Percentiles rank a stretch among this genome's conserved stretches.
Conservation (phyloP, 2,329 filamentous ascomycete genomes). For the Teratosphaeria epicoccoides region DNA sequence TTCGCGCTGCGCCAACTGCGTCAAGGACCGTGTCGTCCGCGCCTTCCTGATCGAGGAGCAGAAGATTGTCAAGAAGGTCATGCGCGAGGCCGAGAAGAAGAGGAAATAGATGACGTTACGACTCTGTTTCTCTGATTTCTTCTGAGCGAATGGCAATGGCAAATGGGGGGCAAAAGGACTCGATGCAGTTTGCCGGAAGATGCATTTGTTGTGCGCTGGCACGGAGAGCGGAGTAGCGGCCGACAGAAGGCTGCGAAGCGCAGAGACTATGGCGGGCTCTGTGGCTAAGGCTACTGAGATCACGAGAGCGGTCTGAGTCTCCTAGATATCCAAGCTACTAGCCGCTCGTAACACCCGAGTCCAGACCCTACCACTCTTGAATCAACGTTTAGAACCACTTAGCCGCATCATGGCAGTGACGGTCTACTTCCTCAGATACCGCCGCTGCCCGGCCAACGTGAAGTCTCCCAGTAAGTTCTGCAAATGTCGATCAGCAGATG, state of each 20-base stretch:
- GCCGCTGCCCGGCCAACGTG: too few species aligned
- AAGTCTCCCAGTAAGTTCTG: too few species aligned
- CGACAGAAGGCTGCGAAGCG: not conserved
- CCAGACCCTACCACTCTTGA: too few species aligned
- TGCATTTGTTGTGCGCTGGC: not conserved
- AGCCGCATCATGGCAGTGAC: too few species aligned
- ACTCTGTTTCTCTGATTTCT: not conserved
- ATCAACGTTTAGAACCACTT: too few species aligned
- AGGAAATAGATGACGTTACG: conserved; percentile 2
- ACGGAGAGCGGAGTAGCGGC: not conserved
- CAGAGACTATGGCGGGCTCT: not conserved
- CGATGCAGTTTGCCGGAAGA: not conserved
- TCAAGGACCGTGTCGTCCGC: conserved; percentile 93
- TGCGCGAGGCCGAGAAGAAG: conserved; percentile 92
- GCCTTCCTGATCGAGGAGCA: conserved; percentile 99
- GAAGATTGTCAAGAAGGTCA: conserved; percentile 99
- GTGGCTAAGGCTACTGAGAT: not conserved
- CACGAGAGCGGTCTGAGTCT: not conserved
- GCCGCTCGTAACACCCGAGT: too few species aligned
- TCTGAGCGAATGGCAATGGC: not conserved
- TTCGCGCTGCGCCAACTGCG: conserved; percentile 96
- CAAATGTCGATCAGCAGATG: too few species aligned
- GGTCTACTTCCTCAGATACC: too few species aligned
- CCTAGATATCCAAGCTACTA: not conserved
- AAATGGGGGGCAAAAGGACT: not conserved